Evolutionary conservation across 2,329 filamentous ascomycete species (phyloP).

Genomic region (Pyricularia sp.): DNA sequence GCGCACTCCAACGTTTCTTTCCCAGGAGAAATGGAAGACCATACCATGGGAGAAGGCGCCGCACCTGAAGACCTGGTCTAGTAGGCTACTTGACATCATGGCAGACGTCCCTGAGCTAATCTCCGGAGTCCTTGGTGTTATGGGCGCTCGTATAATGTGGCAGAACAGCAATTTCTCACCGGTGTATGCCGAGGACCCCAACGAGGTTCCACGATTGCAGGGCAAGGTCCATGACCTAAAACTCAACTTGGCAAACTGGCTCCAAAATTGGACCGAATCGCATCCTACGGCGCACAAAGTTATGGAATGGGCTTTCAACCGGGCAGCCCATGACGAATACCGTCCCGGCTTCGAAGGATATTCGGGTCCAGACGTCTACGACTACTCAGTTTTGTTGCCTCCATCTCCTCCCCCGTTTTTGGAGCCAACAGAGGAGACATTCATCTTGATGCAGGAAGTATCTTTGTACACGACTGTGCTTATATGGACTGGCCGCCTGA

Average conservation of each 20-base stretch:
- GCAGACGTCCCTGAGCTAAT: slow-evolving; percentile 11
- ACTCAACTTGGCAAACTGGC: slow-evolving; percentile 6
- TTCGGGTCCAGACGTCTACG: slow-evolving; percentile 9
- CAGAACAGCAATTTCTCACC: slow-evolving; percentile 3
- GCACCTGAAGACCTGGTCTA: slow-evolving; percentile 9
- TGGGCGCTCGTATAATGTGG: slow-evolving; percentile 9
- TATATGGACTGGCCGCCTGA: slow-evolving; percentile 10
- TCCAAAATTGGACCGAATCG: slow-evolving; percentile 6
- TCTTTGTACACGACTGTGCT: slow-evolving; percentile 10
- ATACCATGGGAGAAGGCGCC: slow-evolving; percentile 11
- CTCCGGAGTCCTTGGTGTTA: slow-evolving; percentile 7
- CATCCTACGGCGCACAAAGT: slow-evolving; percentile 5
- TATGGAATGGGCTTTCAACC: slow-evolving; percentile 8
- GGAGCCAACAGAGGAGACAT: not conserved
- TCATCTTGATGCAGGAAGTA: slow-evolving; percentile 9
- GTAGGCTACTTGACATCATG: slow-evolving; percentile 12
- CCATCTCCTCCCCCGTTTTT: slow-evolving; percentile 2
- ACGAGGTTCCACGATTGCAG: slow-evolving; percentile 6
- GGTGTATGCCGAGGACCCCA: slow-evolving; percentile 5
- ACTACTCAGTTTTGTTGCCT: not conserved
- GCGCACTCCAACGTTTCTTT: slow-evolving; percentile 12
- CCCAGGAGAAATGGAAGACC: slow-evolving; percentile 11
- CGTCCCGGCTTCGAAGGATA: slow-evolving; percentile 8
- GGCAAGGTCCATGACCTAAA: slow-evolving; percentile 3
- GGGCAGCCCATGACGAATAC: slow-evolving; percentile 8